Conservation (phyloP, 2,329 filamentous ascomycete genomes). For the Venturia nashicola region DNA sequence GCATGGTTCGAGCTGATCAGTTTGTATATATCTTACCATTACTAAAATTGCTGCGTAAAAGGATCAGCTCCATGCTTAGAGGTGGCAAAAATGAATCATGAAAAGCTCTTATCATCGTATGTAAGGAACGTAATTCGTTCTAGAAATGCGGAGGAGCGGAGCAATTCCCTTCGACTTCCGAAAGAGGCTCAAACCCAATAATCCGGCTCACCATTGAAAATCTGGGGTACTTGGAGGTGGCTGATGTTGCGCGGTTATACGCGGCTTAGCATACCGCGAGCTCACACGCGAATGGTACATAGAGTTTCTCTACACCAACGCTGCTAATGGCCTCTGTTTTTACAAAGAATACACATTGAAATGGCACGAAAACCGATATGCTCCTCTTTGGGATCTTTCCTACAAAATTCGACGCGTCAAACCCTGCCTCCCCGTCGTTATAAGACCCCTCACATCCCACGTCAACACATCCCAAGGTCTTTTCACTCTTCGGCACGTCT, state of each 20-base stretch:
- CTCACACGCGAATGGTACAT: not conserved
- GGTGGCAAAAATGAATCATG: not conserved
- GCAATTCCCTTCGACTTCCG: not conserved
- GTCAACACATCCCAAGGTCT: slow-evolving; percentile 17
- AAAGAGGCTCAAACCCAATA: not conserved
- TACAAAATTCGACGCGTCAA: not conserved
- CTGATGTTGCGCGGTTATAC: not conserved
- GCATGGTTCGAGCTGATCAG: not conserved
- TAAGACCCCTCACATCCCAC: slow-evolving; percentile 15
- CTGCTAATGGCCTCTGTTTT: not conserved
- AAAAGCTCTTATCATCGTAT: not conserved
- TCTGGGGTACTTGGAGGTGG: not conserved
- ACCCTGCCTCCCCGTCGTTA: slow-evolving; percentile 9
- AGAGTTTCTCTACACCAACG: not conserved
- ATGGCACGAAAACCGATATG: not conserved
- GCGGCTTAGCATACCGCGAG: not conserved
- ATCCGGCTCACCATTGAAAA: not conserved
- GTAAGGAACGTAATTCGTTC: not conserved
- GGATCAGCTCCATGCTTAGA: no score
- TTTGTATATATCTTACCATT: not conserved
- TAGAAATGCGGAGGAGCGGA: not conserved
- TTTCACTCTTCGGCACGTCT: slow-evolving; percentile 23
- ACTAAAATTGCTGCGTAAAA: not conserved
- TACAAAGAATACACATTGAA: not conserved
- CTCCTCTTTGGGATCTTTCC: not conserved